A percentile compares a stretch with the other conserved stretches of the same genome.
These are phyloP conservation scores for Fusarium goolgardi DNA, from an alignment of 2,329 filamentous ascomycete species.

Conservation along the genomic window DNA sequence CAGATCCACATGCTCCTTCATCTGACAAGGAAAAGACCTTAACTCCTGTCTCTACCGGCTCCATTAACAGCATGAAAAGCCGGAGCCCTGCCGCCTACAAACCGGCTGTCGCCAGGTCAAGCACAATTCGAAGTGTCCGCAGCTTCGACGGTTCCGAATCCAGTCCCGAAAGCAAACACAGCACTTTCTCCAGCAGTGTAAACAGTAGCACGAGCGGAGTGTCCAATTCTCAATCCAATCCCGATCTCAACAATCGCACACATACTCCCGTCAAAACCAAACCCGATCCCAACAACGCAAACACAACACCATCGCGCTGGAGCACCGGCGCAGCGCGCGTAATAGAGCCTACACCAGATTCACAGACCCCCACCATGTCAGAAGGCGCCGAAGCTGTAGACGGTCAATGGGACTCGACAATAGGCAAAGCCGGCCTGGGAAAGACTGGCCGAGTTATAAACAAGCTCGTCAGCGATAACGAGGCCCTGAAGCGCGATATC, in stretches of 20 bases:
- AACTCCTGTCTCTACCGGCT: conserved; percentile 54
- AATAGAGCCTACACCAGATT: conserved; percentile 47
- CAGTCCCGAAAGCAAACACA: conserved; percentile 60
- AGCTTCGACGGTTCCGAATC: conserved; percentile 65
- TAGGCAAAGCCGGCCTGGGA: conserved; percentile 76
- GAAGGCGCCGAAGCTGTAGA: conserved; percentile 52
- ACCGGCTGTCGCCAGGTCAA: conserved; percentile 50
- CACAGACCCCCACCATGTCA: conserved; percentile 45
- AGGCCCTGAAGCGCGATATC: conserved; percentile 78
- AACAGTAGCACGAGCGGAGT: conserved; percentile 64
- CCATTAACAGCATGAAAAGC: conserved; percentile 56
- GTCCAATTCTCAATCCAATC: conserved; percentile 56
- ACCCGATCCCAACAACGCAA: conserved; percentile 51
- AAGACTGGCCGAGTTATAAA: conserved; percentile 86
- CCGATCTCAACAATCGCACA: conserved; percentile 50
- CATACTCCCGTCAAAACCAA: conserved; percentile 52
- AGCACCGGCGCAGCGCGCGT: conserved; percentile 49
- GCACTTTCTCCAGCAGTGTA: conserved; percentile 66
- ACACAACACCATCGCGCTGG: conserved; percentile 49
- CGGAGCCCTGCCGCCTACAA: conserved; percentile 49
- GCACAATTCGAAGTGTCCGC: conserved; percentile 67
- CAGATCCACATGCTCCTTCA: conserved; percentile 48
- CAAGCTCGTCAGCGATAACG: conserved; percentile 82
- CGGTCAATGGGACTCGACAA: conserved; percentile 71
- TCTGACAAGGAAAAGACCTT: conserved; percentile 50